Evolutionary conservation across 2,329 filamentous ascomycete genomes (phyloP).

Genomic region (Plenodomus biglobosus): DNA sequence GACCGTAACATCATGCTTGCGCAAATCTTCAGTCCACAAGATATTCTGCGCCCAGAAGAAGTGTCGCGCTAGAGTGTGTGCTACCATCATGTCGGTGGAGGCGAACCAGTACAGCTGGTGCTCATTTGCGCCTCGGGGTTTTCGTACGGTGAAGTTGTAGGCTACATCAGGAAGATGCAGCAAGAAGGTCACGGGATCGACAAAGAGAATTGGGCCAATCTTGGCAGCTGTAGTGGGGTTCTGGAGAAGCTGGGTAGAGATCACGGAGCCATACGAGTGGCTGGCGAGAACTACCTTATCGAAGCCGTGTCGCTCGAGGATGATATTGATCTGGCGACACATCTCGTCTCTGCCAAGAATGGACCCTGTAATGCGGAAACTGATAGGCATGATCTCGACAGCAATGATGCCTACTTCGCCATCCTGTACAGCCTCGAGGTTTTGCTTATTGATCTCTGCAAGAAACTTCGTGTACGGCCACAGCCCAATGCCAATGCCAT

Average conservation of each 20-base stretch:
- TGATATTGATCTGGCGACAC: conserved; percentile 56
- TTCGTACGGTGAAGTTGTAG: conserved; percentile 62
- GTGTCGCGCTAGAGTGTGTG: conserved; percentile 63
- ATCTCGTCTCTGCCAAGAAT: conserved; percentile 58
- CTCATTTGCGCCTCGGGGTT: conserved; percentile 59
- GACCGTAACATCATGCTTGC: conserved; percentile 55
- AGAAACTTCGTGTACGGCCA: conserved; percentile 64
- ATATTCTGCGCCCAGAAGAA: conserved; percentile 75
- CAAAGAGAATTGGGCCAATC: conserved; percentile 55
- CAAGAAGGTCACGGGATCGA: conserved; percentile 67
- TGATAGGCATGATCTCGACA: conserved; percentile 66
- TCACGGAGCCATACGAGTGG: conserved; percentile 65
- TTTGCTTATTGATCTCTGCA: conserved; percentile 50
- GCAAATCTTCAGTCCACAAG: conserved; percentile 68
- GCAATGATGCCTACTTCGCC: conserved; percentile 64
- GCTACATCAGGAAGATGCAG: conserved; percentile 70
- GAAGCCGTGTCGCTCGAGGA: conserved; percentile 61
- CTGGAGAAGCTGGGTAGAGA: conserved; percentile 64
- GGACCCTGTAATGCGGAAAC: conserved; percentile 60
- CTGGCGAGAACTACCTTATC: conserved; percentile 61
- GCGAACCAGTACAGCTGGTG: conserved; percentile 72
- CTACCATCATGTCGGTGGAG: conserved; percentile 66
- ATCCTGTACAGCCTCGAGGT: conserved; percentile 31
- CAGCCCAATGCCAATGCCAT: conserved; percentile 70
- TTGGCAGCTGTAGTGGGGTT: conserved; percentile 48